These are phyloP conservation scores for Aspergillus asperescens DNA, from an alignment of 495 filamentous ascomycete genomes.

Conservation along the genomic window DNA sequence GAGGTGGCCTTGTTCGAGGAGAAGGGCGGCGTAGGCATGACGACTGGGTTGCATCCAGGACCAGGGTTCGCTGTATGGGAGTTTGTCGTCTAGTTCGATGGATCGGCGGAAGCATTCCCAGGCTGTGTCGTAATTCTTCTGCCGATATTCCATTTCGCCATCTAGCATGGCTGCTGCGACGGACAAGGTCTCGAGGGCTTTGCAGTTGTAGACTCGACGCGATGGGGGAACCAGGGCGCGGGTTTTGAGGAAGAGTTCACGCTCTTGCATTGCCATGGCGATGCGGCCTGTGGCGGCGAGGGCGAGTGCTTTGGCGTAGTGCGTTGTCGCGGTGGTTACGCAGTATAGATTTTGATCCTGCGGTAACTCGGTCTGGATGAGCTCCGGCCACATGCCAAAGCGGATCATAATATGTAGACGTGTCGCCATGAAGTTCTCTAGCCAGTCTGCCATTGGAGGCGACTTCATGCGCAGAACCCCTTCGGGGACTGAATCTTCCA, in stretches of 20 bases:
- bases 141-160: conserved; percentile 63
- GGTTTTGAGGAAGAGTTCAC: conserved; percentile 42
- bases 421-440: conserved; percentile 59
- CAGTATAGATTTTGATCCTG: conserved; percentile 51
- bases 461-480: conserved; percentile 48
- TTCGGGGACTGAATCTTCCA: conserved; percentile 55
- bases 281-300: conserved; percentile 48
- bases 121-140: conserved; percentile 39
- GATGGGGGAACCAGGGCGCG: conserved; percentile 43
- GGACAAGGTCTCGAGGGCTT: conserved; percentile 51
- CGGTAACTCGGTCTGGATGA: conserved; percentile 46
- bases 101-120: neutral
- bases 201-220: conserved; percentile 62
- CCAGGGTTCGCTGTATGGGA: conserved; percentile 62
- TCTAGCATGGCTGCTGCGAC: conserved; percentile 60
- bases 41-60: conserved; percentile 61
- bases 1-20: neutral
- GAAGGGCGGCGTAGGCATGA: conserved; percentile 48
- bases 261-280: conserved; percentile 41
- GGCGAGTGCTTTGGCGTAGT: conserved; percentile 64
- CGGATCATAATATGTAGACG: conserved; percentile 61
- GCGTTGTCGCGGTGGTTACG: conserved; percentile 56
- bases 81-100: conserved; percentile 24
- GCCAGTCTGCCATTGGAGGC: conserved; percentile 58
- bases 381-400: conserved; percentile 60